A percentile compares a stretch with the other conserved stretches of the same genome.
phyloP scores from a whole-genome alignment of 2,329 filamentous ascomycete genomes.

The Zopfia rhizophila region DNA sequence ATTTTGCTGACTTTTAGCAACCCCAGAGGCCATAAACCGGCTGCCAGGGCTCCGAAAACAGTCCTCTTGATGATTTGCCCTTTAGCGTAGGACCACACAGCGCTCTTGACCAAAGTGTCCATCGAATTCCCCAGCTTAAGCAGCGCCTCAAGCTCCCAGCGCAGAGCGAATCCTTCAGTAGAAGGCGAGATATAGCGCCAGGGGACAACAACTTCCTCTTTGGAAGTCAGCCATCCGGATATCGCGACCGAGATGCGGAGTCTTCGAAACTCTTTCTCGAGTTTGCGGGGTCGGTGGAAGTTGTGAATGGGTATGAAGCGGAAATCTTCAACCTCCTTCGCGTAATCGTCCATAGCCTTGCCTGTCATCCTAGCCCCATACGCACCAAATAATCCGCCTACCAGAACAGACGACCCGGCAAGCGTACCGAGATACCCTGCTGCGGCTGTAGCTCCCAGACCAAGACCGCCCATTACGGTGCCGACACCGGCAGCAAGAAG shows the following conservation, averaged over 20 bases:
- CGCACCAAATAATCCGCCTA: conserved; percentile 91
- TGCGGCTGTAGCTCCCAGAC: conserved; percentile 77
- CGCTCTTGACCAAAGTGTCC: conserved; percentile 78
- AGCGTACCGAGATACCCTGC: conserved; percentile 83
- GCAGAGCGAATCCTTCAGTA: conserved; percentile 82
- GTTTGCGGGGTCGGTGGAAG: conserved; percentile 58
- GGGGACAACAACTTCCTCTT: conserved; percentile 76
- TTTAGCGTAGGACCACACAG: conserved; percentile 82
- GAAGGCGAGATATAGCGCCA: conserved; percentile 81
- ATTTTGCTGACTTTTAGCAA: conserved; percentile 62
- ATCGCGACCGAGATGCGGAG: conserved; percentile 85
- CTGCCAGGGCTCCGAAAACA: conserved; percentile 58
- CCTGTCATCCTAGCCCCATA: conserved; percentile 85
- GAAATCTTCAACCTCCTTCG: conserved; percentile 88
- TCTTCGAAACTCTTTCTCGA: conserved; percentile 59
- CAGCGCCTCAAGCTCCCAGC: conserved; percentile 84
- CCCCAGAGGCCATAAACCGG: conserved; percentile 61
- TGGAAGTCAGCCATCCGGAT: conserved; percentile 80
- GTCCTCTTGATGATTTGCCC: conserved; percentile 76
- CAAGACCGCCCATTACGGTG: conserved; percentile 78
- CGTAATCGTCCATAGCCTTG: conserved; percentile 89
- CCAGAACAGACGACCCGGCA: conserved; percentile 79
- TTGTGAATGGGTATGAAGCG: conserved; percentile 76
- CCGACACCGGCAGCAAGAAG: conserved; percentile 83
- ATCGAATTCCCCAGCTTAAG: conserved; percentile 81